phyloP scores from a whole-genome alignment of 176 grass and related monocot genomes.

The Phoenix roebelenii region DNA sequence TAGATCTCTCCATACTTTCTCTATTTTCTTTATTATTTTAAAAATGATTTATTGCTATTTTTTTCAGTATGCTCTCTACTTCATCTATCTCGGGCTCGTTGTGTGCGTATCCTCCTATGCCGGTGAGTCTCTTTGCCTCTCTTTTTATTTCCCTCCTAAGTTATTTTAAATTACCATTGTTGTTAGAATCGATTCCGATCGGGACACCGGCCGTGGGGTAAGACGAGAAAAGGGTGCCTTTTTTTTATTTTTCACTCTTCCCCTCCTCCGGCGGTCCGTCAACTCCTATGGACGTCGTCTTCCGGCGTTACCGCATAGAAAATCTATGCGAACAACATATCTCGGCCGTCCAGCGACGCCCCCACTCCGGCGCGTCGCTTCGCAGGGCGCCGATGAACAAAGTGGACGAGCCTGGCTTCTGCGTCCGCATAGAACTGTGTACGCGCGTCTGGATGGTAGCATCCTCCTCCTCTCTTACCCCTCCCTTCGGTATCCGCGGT shows the following conservation, averaged over 20 bases:
- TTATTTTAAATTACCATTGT: constrained; percentile 3
- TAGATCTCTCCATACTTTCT: constrained; percentile 1
- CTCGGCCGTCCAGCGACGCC: no score
- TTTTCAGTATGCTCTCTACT: constrained; percentile 84
- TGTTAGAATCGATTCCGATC: not conserved
- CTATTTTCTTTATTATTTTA: not conserved
- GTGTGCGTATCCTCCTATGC: constrained; percentile 84
- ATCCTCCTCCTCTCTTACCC: not conserved
- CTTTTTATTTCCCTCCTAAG: not conserved
- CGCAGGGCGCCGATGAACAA: no score
- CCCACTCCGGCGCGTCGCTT: no score
- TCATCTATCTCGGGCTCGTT: constrained; percentile 92
- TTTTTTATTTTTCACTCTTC: no score
- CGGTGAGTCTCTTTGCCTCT: constrained; percentile 25
- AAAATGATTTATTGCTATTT: not conserved
- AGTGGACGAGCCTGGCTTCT: no score
- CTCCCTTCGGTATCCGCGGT: constrained; percentile 24
- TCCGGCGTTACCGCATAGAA: no score
- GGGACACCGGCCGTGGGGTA: constrained; percentile 42
- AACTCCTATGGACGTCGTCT: no score
- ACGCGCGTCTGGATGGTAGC: no score
- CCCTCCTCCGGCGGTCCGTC: no score
- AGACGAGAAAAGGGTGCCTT: constrained; percentile 14
- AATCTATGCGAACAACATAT: no score
- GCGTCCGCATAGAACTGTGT: no score